Evolutionary conservation across 495 filamentous ascomycete genomes (phyloP).

Genomic region (Parathielavia appendiculata): DNA sequence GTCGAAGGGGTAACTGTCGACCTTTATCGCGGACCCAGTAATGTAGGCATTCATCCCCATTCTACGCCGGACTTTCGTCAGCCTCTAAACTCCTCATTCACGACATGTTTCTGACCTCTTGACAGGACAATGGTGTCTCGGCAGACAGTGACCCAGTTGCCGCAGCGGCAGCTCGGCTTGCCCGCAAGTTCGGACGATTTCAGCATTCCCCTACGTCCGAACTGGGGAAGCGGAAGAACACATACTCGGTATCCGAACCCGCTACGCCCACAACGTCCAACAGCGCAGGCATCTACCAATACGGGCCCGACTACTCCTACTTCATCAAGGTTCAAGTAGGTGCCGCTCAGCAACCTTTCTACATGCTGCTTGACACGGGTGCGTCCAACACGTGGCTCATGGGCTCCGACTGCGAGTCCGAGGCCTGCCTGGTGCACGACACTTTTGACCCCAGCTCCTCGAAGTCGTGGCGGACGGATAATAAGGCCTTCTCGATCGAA

Average conservation of each 20-base stretch:
- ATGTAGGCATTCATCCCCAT: constrained; percentile 19
- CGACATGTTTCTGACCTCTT: background rate
- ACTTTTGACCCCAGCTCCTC: constrained; percentile 60
- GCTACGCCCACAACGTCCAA: constrained; percentile 48
- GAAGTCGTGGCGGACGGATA: constrained; percentile 45
- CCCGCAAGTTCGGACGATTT: constrained; percentile 23
- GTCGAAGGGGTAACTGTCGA: constrained; percentile 18
- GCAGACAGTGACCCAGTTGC: constrained; percentile 16
- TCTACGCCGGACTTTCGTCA: no score
- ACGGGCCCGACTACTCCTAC: constrained; percentile 74
- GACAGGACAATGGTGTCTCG: constrained; percentile 9
- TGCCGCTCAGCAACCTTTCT: constrained; percentile 55
- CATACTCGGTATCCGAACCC: constrained; percentile 54
- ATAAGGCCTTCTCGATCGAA: constrained; percentile 51
- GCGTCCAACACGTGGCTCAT: constrained; percentile 77
- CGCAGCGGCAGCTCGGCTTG: constrained; percentile 16
- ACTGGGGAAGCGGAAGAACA: constrained; percentile 39
- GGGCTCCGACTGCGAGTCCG: constrained; percentile 55
- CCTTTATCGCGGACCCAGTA: constrained; percentile 15
- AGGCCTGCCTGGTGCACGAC: constrained; percentile 60
- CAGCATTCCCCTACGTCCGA: constrained; percentile 8
- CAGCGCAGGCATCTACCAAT: constrained; percentile 64
- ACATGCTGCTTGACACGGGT: constrained; percentile 75
- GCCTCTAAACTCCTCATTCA: background rate
- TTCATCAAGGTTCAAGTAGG: constrained; percentile 66